Base-by-base conservation (phyloP, 805 yeast genomes). In the Blastobotrys peoriensis region DNA sequence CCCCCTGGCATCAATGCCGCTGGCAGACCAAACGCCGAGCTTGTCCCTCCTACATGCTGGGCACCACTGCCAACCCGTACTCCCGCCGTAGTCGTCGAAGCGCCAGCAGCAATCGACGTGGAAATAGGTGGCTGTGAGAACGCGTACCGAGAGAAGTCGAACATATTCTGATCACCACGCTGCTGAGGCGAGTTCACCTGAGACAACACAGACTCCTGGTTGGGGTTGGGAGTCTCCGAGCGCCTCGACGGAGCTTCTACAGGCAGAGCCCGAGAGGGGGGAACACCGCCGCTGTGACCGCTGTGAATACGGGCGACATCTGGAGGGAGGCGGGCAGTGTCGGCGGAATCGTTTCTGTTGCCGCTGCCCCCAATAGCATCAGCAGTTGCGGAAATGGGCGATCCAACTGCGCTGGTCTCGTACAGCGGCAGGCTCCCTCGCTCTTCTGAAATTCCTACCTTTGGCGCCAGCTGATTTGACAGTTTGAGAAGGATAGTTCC, bases 401-500 rank as follows among this genome's bases (percentile, higher is more conserved):
- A n/a, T 36, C 40, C n/a, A 9, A 34, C 15, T 17, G 40, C 17
- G 22, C 18, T 21, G 28, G 33, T 21, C 35, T 23, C 9, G 17
- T 8, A 8, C 8, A 13, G 8, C 10, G 30, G 10, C 13, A 22
- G 28, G 15, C 8, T 18, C 16, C n/a, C 38, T 3, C 33, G 37
- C 9, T 40, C 38, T 17, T 33, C 42, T 20, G 34, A 17, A n/a
- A 34, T 22, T 13, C 36, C 43, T 9, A 40, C 25, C 19, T 33
- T 40, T 3, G 35, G 4, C 13, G 37, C 37, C 20, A 40, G 25
- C 18, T 36, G 39, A 10, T 25, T 15, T 15, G 17, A 83, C 36
- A 86, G 67, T 54, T 79, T 85, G 79, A 83, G 73, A 54, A 86
- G 64, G 57, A 58, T 55, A 1, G 56, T 46, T 13, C 60, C 59